These are phyloP conservation scores for Corymbia maculata DNA, from an alignment of 345 rosid genomes.

Conservation along the genomic window DNA sequence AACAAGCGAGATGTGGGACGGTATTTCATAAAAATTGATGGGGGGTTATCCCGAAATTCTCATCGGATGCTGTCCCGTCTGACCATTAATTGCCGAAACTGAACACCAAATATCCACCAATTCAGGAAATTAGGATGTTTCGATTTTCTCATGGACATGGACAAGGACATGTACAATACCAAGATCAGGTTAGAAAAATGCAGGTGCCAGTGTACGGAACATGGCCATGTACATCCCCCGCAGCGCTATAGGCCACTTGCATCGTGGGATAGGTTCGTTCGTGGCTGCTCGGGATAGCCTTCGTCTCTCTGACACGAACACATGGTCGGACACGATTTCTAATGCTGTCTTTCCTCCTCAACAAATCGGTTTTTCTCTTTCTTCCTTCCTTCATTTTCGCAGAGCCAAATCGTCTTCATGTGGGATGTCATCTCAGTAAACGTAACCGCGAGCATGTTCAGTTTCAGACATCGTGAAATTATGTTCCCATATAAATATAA, in stretches of 20 bases:
- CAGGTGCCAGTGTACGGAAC: neutral
- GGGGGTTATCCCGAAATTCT: neutral
- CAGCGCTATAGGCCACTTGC: neutral
- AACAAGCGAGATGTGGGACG: no score
- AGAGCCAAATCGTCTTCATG: neutral
- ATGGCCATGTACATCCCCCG: neutral
- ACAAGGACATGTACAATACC: neutral
- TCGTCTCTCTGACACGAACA: neutral
- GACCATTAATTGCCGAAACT: neutral
- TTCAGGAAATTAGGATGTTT: neutral
- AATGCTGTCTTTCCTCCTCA: neutral
- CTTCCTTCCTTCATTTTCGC: neutral
- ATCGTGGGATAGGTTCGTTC: neutral
- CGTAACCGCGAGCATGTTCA: neutral
- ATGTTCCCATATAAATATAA: neutral
- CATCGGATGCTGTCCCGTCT: neutral
- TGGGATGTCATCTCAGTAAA: neutral
- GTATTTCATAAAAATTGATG: neutral
- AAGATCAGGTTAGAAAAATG: neutral
- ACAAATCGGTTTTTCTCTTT: neutral
- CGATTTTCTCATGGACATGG: neutral
- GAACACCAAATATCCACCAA: neutral
- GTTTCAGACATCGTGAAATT: neutral
- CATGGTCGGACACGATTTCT: neutral
- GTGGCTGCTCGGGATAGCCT: neutral